These are phyloP conservation scores for Solanum tarijense DNA, from an alignment of 257 asterid genomes.

Conservation along the genomic window DNA sequence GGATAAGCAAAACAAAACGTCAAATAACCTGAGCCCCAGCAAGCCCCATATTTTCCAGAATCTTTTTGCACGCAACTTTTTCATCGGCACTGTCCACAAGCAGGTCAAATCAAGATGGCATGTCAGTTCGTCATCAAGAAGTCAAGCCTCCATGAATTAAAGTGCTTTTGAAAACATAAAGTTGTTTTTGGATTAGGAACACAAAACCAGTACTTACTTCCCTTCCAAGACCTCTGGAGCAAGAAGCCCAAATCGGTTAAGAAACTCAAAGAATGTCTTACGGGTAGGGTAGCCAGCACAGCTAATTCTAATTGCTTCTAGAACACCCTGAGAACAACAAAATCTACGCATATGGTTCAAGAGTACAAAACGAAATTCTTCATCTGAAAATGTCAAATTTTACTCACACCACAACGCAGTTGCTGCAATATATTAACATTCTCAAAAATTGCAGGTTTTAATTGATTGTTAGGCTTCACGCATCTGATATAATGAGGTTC, in stretches of 20 bases:
- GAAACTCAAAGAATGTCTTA: slow-evolving; percentile 80
- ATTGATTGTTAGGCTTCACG: slow-evolving; percentile 89
- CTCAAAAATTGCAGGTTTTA: slow-evolving; percentile 94
- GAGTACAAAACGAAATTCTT: neutral
- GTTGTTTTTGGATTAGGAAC: neutral
- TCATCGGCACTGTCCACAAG: slow-evolving; percentile 39
- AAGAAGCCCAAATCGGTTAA: slow-evolving; percentile 78
- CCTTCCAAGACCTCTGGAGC: slow-evolving; percentile 37
- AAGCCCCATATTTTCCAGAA: slow-evolving; percentile 79
- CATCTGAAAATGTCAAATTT: slow-evolving; percentile 1
- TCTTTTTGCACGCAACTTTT: slow-evolving; percentile 70
- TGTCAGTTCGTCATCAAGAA: neutral
- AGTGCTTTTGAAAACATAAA: neutral
- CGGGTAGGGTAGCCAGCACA: slow-evolving; percentile 99
- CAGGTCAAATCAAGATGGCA: slow-evolving; percentile 1
- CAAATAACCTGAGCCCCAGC: slow-evolving; percentile 86
- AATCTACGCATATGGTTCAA: neutral
- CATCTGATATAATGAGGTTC: slow-evolving; percentile 98
- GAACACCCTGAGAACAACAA: slow-evolving; percentile 5
- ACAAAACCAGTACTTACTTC: neutral
- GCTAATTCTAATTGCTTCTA: slow-evolving; percentile 84
- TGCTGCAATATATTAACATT: slow-evolving; percentile 87
- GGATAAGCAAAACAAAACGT: neutral
- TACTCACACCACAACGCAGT: slow-evolving; percentile 97
- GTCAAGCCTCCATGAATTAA: neutral